These are phyloP conservation scores for Mollisia scopiformis DNA, from an alignment of 2,329 filamentous ascomycete species.

Conservation along the genomic window DNA sequence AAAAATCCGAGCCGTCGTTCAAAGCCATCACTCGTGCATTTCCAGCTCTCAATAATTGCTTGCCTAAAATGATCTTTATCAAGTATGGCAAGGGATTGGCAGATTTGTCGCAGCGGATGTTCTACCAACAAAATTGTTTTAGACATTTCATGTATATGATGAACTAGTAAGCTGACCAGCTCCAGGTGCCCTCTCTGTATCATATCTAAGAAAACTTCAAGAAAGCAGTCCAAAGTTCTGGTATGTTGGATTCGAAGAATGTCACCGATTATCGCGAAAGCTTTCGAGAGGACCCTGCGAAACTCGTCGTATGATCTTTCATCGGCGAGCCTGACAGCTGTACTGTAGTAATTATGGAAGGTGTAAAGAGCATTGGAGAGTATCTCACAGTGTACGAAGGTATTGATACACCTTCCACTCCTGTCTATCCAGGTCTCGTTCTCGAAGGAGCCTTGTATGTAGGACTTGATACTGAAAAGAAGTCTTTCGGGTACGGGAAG, in stretches of 20 bases:
- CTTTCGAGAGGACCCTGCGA: constrained; percentile 22
- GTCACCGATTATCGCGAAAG: constrained; percentile 13
- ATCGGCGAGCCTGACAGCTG: constrained; percentile 9
- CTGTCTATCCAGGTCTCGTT: constrained; percentile 8
- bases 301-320: constrained; percentile 13
- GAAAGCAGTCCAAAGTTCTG: constrained; percentile 18
- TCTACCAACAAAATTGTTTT: constrained; percentile 7
- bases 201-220: constrained; percentile 22
- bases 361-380: neutral
- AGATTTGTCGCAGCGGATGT: constrained; percentile 22
- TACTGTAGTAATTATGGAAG: constrained; percentile 17
- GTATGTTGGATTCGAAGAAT: constrained; percentile 19
- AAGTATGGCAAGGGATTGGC: constrained; percentile 13
- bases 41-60: constrained; percentile 19
- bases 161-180: constrained; percentile 13
- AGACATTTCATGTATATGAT: constrained; percentile 18
- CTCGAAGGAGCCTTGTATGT: constrained; percentile 11
- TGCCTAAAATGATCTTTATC: constrained; percentile 17
- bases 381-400: neutral
- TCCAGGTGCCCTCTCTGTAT: constrained; percentile 14
- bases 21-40: constrained; percentile 21
- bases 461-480: constrained; percentile 13
- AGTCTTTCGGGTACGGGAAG: constrained; percentile 13
- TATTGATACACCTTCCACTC: neutral
- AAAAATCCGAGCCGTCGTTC: constrained; percentile 16